phyloP scores from a whole-genome alignment of 768 basidiomycete species.

The Postia placenta region DNA sequence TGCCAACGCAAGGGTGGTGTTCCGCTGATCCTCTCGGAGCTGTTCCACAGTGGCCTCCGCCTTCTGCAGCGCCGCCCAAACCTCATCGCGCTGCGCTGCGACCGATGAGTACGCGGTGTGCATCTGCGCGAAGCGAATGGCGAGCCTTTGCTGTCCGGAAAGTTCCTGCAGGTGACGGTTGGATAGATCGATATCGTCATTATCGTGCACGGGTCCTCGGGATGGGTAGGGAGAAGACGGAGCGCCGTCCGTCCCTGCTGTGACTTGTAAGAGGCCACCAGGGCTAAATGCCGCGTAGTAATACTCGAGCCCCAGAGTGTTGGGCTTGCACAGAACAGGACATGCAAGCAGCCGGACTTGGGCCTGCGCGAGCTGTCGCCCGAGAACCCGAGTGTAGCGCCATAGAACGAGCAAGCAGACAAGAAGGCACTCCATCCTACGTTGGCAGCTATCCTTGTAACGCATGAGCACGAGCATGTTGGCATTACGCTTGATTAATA shows the following conservation, averaged over 20 bases:
- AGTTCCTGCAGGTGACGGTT: not conserved
- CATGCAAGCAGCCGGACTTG: not conserved
- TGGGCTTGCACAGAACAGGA: not conserved
- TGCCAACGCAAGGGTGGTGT: not conserved
- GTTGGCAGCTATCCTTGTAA: not conserved
- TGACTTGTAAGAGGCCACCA: not conserved
- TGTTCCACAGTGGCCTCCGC: not conserved
- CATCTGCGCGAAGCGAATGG: not conserved
- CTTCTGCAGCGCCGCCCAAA: not conserved
- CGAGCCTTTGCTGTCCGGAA: not conserved
- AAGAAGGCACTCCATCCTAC: not conserved
- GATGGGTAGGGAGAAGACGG: not conserved
- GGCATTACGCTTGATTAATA: not conserved
- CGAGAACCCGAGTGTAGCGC: not conserved
- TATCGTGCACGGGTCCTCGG: too few relatives aligned
- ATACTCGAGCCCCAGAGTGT: not conserved
- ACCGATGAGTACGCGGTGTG: not conserved
- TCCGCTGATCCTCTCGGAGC: not conserved
- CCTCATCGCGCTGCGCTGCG: not conserved
- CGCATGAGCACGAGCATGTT: not conserved
- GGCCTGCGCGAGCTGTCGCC: not conserved
- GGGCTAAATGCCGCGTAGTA: not conserved
- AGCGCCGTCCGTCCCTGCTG: not conserved
- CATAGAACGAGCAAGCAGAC: conserved; percentile 1
- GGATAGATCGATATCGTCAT: not conserved